Base-by-base conservation (phyloP, 257 asterid genomes). In the Solanum bukasovii region DNA sequence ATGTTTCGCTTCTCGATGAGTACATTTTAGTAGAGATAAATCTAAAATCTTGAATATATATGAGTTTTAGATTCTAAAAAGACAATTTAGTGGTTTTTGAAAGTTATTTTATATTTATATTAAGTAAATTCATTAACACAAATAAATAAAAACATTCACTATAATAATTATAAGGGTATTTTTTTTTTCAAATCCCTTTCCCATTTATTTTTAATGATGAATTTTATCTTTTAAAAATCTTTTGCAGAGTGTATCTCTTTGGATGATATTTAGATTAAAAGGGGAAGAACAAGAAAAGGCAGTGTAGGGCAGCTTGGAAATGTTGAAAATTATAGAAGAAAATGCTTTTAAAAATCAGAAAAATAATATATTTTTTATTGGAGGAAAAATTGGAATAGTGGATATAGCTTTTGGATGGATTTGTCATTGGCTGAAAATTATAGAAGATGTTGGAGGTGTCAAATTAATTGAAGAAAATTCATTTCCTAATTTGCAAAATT, bases 331-430 rank as follows among this genome's bases (percentile, higher is more conserved):
- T 12, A 70, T 35, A 20, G 87, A 87, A 68, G 87, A 87, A 33
- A 9, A 31, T 38, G 87, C 33, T 33, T 71, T 85, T 65, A 71
- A 33, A 33, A 74, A 46, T 12, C 27, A 83, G 16, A 83, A 87
- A 20, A 52, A 74, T 35, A 49, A 35, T 74, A 52, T 68, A 40
- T 87, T 87, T 84, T 87, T 87, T 13, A 71, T 13, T 83, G 89
- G 87, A 25, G 77, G 18, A 18, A 52, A 49, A 14, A 13, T 87
- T 87, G 89, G 89, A 72, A 78, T 87, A 35, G 49, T 83, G 21
- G 89, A 87, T 13, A 46, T 87, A 83, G 33, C 87, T 20, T 83
- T 87, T 71, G 87, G 87, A 29, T 83, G 89, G 87, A 33, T 87
- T 70, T 40, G 31, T 83, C 87, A 67, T 6, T 83, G 89, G 89